A percentile compares a stretch with the other conserved stretches of the same genome.
Evolutionary conservation across 1,139 yeast species (phyloP).

Genomic region (Yamadazyma sp.): DNA sequence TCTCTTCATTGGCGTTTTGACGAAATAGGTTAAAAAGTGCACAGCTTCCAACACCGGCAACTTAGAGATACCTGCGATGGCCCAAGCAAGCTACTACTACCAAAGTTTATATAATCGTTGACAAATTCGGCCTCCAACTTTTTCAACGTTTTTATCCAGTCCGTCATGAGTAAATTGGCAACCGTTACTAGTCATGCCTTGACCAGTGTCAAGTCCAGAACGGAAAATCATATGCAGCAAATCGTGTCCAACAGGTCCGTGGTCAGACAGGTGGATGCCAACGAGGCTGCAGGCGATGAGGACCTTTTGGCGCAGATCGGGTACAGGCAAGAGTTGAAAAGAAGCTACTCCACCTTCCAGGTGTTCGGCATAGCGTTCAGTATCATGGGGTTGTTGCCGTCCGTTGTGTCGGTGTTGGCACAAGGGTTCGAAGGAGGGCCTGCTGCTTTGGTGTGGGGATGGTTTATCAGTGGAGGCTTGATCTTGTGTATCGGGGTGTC

Average conservation of each 20-base stretch:
- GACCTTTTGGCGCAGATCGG: conserved; percentile 55
- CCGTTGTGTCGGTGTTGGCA: conserved; percentile 39
- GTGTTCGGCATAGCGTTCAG: conserved; percentile 55
- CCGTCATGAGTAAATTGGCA: conserved; percentile 1
- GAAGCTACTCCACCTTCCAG: conserved; percentile 49
- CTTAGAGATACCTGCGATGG: too few species aligned
- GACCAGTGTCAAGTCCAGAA: conserved; percentile 16
- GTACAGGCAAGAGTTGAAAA: conserved; percentile 50
- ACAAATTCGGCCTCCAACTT: background rate
- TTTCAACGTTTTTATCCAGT: background rate
- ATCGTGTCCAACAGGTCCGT: conserved; percentile 27
- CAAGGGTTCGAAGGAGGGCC: conserved; percentile 43
- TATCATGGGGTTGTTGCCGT: conserved; percentile 53
- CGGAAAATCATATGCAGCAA: conserved; percentile 23
- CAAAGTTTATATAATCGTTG: background rate
- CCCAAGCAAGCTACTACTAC: too few species aligned
- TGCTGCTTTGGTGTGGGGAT: conserved; percentile 64
- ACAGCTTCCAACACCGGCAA: too few species aligned
- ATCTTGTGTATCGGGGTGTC: conserved; percentile 58
- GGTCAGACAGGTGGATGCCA: conserved; percentile 26
- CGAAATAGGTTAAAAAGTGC: too few species aligned
- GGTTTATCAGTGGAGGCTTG: conserved; percentile 62
- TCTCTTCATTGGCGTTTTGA: too few species aligned
- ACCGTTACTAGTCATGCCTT: conserved; percentile 12
- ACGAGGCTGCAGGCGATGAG: conserved; percentile 35